These are phyloP conservation scores for Elasticomyces elasticus DNA, from an alignment of 495 filamentous ascomycete genomes.

Conservation along the genomic window DNA sequence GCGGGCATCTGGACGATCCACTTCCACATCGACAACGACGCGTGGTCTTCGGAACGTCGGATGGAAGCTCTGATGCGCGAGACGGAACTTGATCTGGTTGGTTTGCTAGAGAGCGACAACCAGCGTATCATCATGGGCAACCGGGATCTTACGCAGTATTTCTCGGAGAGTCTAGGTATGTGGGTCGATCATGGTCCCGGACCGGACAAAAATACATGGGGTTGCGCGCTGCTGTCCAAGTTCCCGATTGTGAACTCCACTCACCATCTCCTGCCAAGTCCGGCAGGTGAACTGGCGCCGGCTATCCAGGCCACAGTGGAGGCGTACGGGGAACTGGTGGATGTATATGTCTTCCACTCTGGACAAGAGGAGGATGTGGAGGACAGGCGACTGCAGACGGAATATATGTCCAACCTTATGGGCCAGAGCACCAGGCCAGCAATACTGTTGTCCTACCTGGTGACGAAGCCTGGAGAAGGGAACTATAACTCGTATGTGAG, in stretches of 20 bases:
- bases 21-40: constrained; percentile 96
- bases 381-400: constrained; percentile 77
- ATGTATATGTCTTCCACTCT: constrained; percentile 97
- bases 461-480: constrained; percentile 78
- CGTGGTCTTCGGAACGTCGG: constrained; percentile 93
- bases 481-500: constrained; percentile 98
- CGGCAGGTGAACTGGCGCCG: constrained; percentile 88
- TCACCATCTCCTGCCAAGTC: constrained; percentile 87
- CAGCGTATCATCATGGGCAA: constrained; percentile 99
- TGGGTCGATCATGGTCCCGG: constrained; percentile 96
- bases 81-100: constrained; percentile 87
- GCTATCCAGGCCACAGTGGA: constrained; percentile 94
- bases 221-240: constrained; percentile 82
- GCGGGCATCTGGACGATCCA: constrained; percentile 99
- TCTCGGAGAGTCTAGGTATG: constrained; percentile 95
- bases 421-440: constrained; percentile 67
- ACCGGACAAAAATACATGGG: constrained; percentile 99
- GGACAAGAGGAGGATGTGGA: constrained; percentile 97
- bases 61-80: constrained; percentile 90
- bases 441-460: constrained; percentile 83
- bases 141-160: constrained; percentile 87
- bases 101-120: constrained; percentile 83
- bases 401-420: constrained; percentile 86
- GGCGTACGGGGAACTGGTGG: constrained; percentile 78
- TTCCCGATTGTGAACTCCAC: constrained; percentile 97